Evolutionary conservation across 1,284 basidiomycete species (phyloP), one percentile per base, ranked within the genome.

Genomic region (Tilletia setariae): DNA sequence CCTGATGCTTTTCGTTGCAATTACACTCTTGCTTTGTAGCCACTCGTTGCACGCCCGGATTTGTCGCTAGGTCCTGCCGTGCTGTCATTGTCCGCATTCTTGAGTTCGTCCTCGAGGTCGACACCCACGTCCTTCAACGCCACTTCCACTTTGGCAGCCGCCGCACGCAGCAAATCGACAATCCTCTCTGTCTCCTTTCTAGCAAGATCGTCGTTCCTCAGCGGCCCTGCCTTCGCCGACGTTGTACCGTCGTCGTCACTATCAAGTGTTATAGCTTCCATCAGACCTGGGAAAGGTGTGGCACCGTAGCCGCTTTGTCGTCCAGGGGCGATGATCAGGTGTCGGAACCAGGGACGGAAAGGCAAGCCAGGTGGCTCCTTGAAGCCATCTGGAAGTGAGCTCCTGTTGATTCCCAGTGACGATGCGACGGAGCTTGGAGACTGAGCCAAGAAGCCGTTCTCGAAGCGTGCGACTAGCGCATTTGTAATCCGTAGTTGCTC

Each of bases 251-350:
- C 35, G 11, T 40, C 35, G 35, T 40, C 35, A 11, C 35, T 11
- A 11, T 40, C 35, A 11, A 40, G 35, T 40, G 35, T 40, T 53
- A 83, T 73, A 19, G 78, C 76, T 67, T 94, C 92, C 1, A 90
- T 91, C 59, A 94, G 84, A 19, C 88, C 91, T 8, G 92, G 93
- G 78, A 94, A 86, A 1, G 91, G 91, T 1, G 91, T 92, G 9
- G 91, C 91, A 42, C 92, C 93, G 78, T 95, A 94, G 2, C 92
- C 83, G 40, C 92, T 87, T 89, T 90, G 93, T 77, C 90, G 90
- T 32, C 93, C 94, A 7, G 94, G 94, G 4, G 93, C 91, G 43
- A 94, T 91, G 53, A 88, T 91, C 64, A 95, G 86, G 83, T 94
- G 91, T 79, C 86, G 86, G 81, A 88, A 94, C 92, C 92, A 94